Evolutionary conservation across 176 grass and related monocot genomes (phyloP).

Genomic region (Carex scoparia): DNA sequence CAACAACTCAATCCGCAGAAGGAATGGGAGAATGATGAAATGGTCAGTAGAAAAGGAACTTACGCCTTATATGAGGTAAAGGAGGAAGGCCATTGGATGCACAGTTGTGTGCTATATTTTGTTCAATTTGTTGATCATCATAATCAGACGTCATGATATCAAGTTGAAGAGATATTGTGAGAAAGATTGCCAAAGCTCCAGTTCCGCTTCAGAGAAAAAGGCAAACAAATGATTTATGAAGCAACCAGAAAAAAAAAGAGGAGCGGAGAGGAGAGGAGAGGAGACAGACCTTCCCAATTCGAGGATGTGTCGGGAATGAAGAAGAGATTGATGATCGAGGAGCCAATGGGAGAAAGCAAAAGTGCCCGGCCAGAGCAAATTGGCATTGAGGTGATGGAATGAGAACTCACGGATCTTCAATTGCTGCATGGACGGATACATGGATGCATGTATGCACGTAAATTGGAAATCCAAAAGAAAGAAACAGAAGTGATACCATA

Average conservation of each 20-base stretch:
- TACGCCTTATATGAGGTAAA: constrained; percentile 73
- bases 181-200: constrained; percentile 80
- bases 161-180: constrained; percentile 47
- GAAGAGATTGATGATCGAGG: constrained; percentile 47
- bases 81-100: constrained; percentile 44
- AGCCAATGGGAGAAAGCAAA: constrained; percentile 78
- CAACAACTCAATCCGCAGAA: background rate
- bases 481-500: background rate
- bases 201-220: constrained; percentile 52
- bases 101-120: constrained; percentile 87
- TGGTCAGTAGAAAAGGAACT: constrained; percentile 17
- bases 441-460: constrained; percentile 1
- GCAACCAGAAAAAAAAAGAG: background rate
- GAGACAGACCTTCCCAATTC: constrained; percentile 78
- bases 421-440: constrained; percentile 37
- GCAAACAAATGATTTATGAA: background rate
- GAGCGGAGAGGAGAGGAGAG: background rate
- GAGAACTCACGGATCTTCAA: constrained; percentile 73
- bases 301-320: constrained; percentile 43
- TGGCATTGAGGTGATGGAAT: constrained; percentile 80
- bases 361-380: constrained; percentile 86
- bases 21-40: background rate
- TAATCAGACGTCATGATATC: constrained; percentile 92
- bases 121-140: constrained; percentile 76
- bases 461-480: background rate